Evolutionary conservation across 768 basidiomycete species (phyloP).

Genomic region (Hypholoma sublateritium): DNA sequence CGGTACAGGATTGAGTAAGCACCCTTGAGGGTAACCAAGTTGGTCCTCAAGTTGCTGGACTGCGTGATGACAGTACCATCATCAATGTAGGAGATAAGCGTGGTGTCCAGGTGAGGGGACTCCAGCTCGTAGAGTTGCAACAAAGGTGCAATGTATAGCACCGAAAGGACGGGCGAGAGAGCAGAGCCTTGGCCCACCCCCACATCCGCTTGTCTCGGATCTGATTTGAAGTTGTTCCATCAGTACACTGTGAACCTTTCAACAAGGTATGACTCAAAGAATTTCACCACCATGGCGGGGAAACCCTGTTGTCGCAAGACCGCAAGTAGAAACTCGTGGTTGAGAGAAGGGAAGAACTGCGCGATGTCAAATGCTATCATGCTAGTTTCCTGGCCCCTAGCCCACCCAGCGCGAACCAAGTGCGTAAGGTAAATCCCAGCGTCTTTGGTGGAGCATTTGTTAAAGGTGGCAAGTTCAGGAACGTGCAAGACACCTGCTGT

Average conservation of each 20-base stretch:
- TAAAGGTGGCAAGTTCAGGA: no score
- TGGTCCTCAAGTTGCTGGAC: no score
- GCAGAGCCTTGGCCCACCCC: no score
- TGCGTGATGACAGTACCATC: no score
- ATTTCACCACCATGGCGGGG: not conserved
- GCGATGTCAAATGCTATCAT: not conserved
- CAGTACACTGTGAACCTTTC: not conserved
- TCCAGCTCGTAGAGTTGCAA: no score
- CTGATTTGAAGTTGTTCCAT: not conserved
- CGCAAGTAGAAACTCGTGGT: not conserved
- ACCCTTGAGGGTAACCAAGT: no score
- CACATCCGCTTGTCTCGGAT: not conserved
- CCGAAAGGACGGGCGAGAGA: no score
- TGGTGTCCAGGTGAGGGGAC: no score
- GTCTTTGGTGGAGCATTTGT: constrained; percentile 21
- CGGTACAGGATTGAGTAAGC: no score
- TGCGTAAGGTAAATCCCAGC: constrained; percentile 18
- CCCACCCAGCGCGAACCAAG: constrained; percentile 17
- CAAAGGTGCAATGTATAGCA: no score
- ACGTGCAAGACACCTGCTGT: no score
- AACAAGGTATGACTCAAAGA: constrained; percentile 9
- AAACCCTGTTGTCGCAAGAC: not conserved
- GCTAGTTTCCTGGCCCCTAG: constrained; percentile 12
- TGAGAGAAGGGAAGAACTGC: not conserved
- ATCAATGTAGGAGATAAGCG: no score